Evolutionary conservation across 108 stramenopile species (phyloP), one percentile per base, ranked within the genome.

Genomic region (Cyclotella choctawhatcheeana): DNA sequence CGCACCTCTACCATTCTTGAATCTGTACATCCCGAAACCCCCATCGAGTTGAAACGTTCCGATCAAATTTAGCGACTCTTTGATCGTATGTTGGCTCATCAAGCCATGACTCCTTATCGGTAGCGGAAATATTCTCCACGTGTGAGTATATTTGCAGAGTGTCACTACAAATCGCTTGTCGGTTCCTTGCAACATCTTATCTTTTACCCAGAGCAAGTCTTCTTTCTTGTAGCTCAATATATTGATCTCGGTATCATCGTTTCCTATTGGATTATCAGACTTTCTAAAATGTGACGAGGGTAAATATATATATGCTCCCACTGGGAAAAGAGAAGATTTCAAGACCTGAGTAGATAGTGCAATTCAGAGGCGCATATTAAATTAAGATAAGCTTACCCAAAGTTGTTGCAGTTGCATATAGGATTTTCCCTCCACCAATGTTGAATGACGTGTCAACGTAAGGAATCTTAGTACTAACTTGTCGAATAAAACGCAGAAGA

Each of bases 271-370:
- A 16, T 44, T 73, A 3, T 73, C 69, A 10, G 70, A 72, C 21
- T 73, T 6, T 44, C 75, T 69, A 53, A 83, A 79, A 50, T 84
- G 68, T 35, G 83, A 81, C 8, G 92, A 84, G 30, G 92, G 92
- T 1, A 93, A 67, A 62, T 90, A 93, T 29, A 93, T 86, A 64
- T 86, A 89, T 1, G 89, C 88, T 14, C 74, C 85, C n/a, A 88
- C 86, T 21, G n/a, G n/a, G n/a, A n/a, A 89, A 64, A 35, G 86
- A 79, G 25, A 80, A 82, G n/a, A n/a, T n/a, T n/a, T n/a, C n/a
- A n/a, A n/a, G n/a, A n/a, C n/a, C n/a, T n/a, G n/a, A n/a, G n/a
- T n/a, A n/a, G n/a, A n/a, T n/a, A n/a, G n/a, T n/a, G n/a, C n/a
- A n/a, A n/a, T n/a, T n/a, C n/a, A n/a, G n/a, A n/a, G n/a, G n/a